These are phyloP conservation scores for Baorangia bicolor DNA, from an alignment of 768 basidiomycete species.

Conservation along the genomic window DNA sequence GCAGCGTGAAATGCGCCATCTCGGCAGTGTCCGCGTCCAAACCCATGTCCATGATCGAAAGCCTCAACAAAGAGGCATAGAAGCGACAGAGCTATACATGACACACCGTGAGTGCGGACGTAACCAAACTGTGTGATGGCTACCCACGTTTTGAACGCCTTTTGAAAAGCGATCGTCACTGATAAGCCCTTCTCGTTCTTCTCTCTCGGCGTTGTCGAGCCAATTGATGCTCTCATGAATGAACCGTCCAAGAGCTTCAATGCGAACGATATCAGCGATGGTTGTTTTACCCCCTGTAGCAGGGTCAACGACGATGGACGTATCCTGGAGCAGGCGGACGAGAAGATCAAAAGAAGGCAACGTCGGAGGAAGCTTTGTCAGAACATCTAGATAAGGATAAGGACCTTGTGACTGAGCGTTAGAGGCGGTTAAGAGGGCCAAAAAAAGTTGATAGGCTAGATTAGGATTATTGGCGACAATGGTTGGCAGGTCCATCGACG, in stretches of 20 bases:
- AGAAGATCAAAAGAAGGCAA: constrained; percentile 73
- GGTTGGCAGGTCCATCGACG: constrained; percentile 63
- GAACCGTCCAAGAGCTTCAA: constrained; percentile 68
- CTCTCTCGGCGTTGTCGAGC: constrained; percentile 67
- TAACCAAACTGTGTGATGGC: background rate
- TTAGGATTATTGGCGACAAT: constrained; percentile 68
- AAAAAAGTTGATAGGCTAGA: constrained; percentile 66
- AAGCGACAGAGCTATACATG: constrained; percentile 67
- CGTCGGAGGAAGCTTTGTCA: constrained; percentile 67
- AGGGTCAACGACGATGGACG: constrained; percentile 44
- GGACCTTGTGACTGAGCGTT: constrained; percentile 30
- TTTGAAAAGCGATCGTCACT: constrained; percentile 74
- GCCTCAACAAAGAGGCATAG: constrained; percentile 67
- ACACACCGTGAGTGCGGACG: background rate
- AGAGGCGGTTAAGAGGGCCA: constrained; percentile 50
- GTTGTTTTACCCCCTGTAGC: constrained; percentile 50
- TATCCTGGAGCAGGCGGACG: constrained; percentile 65
- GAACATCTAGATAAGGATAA: constrained; percentile 58
- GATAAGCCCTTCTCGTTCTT: constrained; percentile 64
- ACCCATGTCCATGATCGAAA: constrained; percentile 57
- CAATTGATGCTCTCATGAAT: constrained; percentile 68
- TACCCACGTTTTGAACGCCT: constrained; percentile 67
- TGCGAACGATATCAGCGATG: constrained; percentile 61
- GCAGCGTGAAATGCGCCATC: constrained; percentile 75
- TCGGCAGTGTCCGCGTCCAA: constrained; percentile 72